These are phyloP conservation scores for Pythium utonaiense DNA, from an alignment of 352 stramenopile species.

Conservation along the genomic window DNA sequence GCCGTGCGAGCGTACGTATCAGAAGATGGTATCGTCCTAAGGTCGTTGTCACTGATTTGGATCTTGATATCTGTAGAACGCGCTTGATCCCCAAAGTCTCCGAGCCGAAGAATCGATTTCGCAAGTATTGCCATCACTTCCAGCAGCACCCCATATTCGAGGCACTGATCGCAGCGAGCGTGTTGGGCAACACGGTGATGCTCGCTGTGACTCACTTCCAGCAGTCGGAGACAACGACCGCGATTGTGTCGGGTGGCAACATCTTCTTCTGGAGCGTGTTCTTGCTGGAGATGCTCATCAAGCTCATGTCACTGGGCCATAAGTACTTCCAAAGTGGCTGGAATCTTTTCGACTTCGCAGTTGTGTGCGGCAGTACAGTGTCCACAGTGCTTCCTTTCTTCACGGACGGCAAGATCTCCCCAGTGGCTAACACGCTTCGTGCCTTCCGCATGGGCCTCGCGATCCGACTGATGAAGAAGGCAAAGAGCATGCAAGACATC, in stretches of 20 bases:
- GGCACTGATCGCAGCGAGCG: constrained; percentile 27
- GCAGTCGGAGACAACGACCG: constrained; percentile 18
- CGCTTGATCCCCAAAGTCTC: constrained; percentile 27
- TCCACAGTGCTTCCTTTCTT: constrained; percentile 40
- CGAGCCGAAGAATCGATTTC: constrained; percentile 23
- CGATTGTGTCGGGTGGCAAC: constrained; percentile 25
- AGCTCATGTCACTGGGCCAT: constrained; percentile 55
- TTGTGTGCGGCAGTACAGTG: constrained; percentile 42
- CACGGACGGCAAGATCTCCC: constrained; percentile 38
- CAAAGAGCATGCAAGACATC: constrained; percentile 57
- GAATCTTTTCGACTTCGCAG: constrained; percentile 70
- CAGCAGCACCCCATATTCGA: constrained; percentile 35
- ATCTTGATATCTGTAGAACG: constrained; percentile 12
- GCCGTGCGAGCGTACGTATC: constrained; percentile 27
- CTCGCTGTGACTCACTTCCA: constrained; percentile 38
- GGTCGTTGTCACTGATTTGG: too few species aligned
- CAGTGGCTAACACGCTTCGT: constrained; percentile 50
- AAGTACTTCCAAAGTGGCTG: constrained; percentile 58
- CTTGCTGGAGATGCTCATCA: constrained; percentile 53
- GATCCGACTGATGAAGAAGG: constrained; percentile 42
- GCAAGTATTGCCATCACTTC: constrained; percentile 27
- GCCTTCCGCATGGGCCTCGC: constrained; percentile 63
- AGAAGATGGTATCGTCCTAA: too few species aligned
- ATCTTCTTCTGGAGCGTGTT: constrained; percentile 60
- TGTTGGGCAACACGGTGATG: constrained; percentile 41